A percentile compares a stretch with the other conserved stretches of the same genome.
Evolutionary conservation across 345 rosid genomes (phyloP).

Genomic region (Excoecaria agallocha): DNA sequence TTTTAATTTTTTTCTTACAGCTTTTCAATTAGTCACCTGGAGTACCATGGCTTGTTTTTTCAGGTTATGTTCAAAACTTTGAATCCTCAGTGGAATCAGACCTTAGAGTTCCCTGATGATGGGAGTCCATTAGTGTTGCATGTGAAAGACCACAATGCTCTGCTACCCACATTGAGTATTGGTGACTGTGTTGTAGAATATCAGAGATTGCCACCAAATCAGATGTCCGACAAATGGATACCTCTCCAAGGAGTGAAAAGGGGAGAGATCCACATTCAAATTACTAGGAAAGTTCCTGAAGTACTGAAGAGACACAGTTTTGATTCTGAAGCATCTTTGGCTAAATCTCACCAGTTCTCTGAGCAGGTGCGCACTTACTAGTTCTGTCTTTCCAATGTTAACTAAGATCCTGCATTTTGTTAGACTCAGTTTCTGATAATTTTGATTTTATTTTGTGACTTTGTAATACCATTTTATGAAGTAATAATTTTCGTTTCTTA

Average conservation of each 20-base stretch:
- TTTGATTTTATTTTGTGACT: too few relatives aligned
- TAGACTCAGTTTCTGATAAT: not conserved
- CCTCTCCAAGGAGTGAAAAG: slow-evolving; percentile 90
- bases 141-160: slow-evolving; percentile 84
- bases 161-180: slow-evolving; percentile 77
- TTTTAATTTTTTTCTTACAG: not conserved
- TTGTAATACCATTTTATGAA: too few relatives aligned
- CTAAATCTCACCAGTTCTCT: slow-evolving; percentile 53
- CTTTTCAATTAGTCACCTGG: not conserved
- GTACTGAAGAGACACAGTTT: slow-evolving; percentile 42
- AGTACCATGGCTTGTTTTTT: slow-evolving; percentile 11
- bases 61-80: slow-evolving; percentile 79
- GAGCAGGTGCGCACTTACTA: slow-evolving; percentile 39
- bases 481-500: not conserved
- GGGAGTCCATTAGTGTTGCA: slow-evolving; percentile 72
- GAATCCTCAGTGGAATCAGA: slow-evolving; percentile 84
- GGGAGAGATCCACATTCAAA: slow-evolving; percentile 78
- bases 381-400: not conserved
- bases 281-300: slow-evolving; percentile 74
- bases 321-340: slow-evolving; percentile 53
- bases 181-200: slow-evolving; percentile 88
- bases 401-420: not conserved
- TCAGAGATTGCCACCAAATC: slow-evolving; percentile 74
- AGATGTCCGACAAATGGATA: slow-evolving; percentile 88
- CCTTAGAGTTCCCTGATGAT: slow-evolving; percentile 82